Conservation (phyloP, 2,329 filamentous ascomycete species). For the Venturia asperata region DNA sequence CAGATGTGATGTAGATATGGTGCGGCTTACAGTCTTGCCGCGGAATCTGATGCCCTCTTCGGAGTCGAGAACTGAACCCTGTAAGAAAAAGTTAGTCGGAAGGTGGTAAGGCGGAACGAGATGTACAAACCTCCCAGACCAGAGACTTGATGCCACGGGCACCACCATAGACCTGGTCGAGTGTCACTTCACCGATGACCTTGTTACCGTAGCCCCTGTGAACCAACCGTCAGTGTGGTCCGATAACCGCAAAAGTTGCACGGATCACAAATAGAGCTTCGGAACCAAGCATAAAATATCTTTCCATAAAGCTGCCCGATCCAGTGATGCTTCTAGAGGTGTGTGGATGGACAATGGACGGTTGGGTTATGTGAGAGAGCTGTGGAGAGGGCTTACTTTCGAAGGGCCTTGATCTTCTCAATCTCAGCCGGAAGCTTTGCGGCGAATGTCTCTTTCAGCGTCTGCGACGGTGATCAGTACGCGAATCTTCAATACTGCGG, state of each 20-base stretch:
- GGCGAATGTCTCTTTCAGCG: slow-evolving; percentile 96
- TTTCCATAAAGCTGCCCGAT: background rate
- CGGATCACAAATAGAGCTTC: slow-evolving; percentile 7
- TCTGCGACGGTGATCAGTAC: slow-evolving; percentile 46
- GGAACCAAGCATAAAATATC: background rate
- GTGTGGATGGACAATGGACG: background rate
- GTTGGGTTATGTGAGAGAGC: background rate
- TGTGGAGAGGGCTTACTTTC: slow-evolving; percentile 61
- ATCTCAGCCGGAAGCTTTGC: slow-evolving; percentile 93
- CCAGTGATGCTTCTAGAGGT: background rate
- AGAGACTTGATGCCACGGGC: slow-evolving; percentile 98
- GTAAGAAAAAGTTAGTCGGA: slow-evolving; percentile 28
- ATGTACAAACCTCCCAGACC: slow-evolving; percentile 72
- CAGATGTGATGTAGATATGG: background rate
- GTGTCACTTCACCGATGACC: slow-evolving; percentile 93
- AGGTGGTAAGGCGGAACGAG: slow-evolving; percentile 7
- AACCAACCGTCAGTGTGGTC: background rate
- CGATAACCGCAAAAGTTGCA: background rate
- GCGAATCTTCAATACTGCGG: background rate
- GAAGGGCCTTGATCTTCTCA: slow-evolving; percentile 97
- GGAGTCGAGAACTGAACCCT: slow-evolving; percentile 89
- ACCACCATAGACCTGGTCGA: slow-evolving; percentile 99
- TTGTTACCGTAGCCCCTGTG: slow-evolving; percentile 82
- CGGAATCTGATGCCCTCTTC: slow-evolving; percentile 99
- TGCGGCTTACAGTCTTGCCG: slow-evolving; percentile 72